These are phyloP conservation scores for Prunus mongolica DNA, from an alignment of 306 rosid species.

Conservation along the genomic window DNA sequence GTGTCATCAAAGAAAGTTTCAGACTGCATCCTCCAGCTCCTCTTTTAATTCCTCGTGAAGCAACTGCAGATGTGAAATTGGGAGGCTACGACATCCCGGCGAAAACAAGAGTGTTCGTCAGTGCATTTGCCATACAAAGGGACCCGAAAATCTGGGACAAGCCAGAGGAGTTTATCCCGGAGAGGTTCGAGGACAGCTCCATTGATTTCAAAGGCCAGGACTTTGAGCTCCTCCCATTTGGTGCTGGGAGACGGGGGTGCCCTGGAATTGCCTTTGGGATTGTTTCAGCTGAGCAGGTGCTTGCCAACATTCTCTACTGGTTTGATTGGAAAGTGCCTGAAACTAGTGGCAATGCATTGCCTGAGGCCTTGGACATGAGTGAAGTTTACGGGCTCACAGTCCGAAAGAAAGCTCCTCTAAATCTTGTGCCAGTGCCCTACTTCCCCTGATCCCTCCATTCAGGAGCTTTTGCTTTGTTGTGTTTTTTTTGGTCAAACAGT, in stretches of 20 bases:
- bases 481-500: no score
- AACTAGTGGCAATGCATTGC: not conserved
- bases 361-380: slow-evolving; percentile 31
- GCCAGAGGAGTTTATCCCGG: slow-evolving; percentile 34
- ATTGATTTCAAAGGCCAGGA: slow-evolving; percentile 30
- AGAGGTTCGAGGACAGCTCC: slow-evolving; percentile 31
- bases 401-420: slow-evolving; percentile 30
- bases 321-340: slow-evolving; percentile 40
- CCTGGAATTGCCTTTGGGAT: slow-evolving; percentile 24
- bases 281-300: not conserved
- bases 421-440: slow-evolving; percentile 22
- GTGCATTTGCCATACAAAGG: slow-evolving; percentile 50
- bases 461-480: not conserved
- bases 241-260: slow-evolving; percentile 32
- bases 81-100: slow-evolving; percentile 43
- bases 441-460: not conserved
- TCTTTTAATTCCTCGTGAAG: slow-evolving; percentile 34
- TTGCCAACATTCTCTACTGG: slow-evolving; percentile 35
- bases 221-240: slow-evolving; percentile 24
- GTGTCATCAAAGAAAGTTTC: slow-evolving; percentile 44
- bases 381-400: slow-evolving; percentile 20
- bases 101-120: slow-evolving; percentile 32
- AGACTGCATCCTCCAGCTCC: slow-evolving; percentile 49
- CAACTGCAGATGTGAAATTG: slow-evolving; percentile 15
- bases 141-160: slow-evolving; percentile 32